Evolutionary conservation across 139 green algal genomes (phyloP), one percentile per base, ranked within the genome.

Genomic region (Spirogloea muscicola): DNA sequence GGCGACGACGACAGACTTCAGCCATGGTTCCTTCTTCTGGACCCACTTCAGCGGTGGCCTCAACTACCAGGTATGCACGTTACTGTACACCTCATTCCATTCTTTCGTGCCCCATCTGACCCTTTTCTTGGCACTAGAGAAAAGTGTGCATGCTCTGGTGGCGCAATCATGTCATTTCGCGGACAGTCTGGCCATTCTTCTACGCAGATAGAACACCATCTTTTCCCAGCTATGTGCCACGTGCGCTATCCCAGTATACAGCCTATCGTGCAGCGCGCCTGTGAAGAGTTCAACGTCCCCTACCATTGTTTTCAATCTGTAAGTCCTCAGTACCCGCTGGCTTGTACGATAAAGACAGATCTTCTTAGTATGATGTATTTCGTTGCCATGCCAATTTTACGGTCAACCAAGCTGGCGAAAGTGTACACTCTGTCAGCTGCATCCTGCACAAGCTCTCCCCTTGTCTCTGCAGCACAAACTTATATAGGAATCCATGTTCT

Each of bases 41-140:
- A 89, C 74, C 3, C 85, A 92, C 71, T 69, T 92, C 66, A 88
- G 76, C 0, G 88, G 88, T 13, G 88, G 88, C 29, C 79, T 92
- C 39, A 92, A 89, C 69, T 89, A 90, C 75, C 79, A 85, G 67
- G 60, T 76, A 10, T 60, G 27, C n/a, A n/a, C n/a, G n/a, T n/a
- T n/a, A n/a, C n/a, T n/a, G n/a, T n/a, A n/a, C n/a, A n/a, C n/a
- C n/a, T n/a, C n/a, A n/a, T n/a, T n/a, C n/a, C n/a, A n/a, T n/a
- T n/a, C n/a, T n/a, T n/a, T n/a, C n/a, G n/a, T n/a, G n/a, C n/a
- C n/a, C n/a, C n/a, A n/a, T n/a, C n/a, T n/a, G n/a, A n/a, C n/a
- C n/a, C n/a, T n/a, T n/a, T n/a, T n/a, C n/a, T n/a, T n/a, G n/a
- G n/a, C n/a, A n/a, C n/a, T n/a, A n/a, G n/a, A n/a, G n/a, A n/a